These are phyloP conservation scores for Salvia rosmarinus DNA, from an alignment of 257 asterid species.

Conservation along the genomic window DNA sequence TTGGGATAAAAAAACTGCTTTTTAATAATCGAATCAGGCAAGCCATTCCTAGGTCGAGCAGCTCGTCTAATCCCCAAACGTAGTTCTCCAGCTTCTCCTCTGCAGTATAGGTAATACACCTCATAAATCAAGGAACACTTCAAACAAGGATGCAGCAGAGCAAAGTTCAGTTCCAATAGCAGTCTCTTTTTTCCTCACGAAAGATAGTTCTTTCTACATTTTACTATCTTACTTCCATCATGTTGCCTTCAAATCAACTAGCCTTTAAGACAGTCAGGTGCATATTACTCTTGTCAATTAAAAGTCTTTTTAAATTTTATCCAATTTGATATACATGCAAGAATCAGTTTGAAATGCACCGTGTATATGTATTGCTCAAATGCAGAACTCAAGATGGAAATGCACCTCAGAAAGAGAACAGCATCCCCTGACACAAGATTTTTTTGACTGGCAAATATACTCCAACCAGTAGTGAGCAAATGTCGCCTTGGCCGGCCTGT, in stretches of 20 bases:
- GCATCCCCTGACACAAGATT: constrained; percentile 92
- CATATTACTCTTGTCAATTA: neutral
- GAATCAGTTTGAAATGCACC: neutral
- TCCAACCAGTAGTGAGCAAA: constrained; percentile 99
- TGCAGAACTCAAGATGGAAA: constrained; percentile 8
- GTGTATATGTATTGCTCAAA: constrained; percentile 19
- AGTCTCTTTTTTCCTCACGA: neutral
- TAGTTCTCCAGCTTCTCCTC: constrained; percentile 89
- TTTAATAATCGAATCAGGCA: constrained; percentile 81
- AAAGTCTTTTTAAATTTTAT: neutral
- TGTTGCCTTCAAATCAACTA: constrained; percentile 9
- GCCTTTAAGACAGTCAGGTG: neutral
- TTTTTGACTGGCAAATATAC: constrained; percentile 89
- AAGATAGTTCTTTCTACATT: neutral
- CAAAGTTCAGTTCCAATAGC: constrained; percentile 9
- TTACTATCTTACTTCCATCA: neutral
- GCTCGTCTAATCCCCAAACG: constrained; percentile 94
- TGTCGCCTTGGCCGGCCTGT: constrained; percentile 99
- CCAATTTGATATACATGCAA: neutral
- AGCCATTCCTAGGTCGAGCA: constrained; percentile 82
- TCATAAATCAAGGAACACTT: neutral
- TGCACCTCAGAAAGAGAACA: constrained; percentile 86
- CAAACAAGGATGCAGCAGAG: neutral
- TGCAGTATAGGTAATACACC: constrained; percentile 34
- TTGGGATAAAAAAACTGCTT: constrained; percentile 70